Percentiles rank a stretch among this genome's conserved stretches.
phyloP scores from a whole-genome alignment of 23 red algal species.

The Gracilariopsis chorda region DNA sequence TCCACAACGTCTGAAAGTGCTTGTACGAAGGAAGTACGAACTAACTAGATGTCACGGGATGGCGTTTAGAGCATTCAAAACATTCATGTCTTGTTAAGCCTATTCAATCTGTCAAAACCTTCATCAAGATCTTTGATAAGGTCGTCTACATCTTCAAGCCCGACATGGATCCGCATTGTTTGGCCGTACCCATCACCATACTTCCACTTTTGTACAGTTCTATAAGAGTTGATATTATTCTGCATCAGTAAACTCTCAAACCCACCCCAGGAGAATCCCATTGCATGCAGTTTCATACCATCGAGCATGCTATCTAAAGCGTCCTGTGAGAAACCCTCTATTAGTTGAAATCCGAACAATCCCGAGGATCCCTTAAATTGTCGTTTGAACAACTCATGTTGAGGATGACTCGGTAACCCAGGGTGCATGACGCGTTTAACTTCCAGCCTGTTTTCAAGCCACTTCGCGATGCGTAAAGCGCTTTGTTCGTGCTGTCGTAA shows the following conservation, averaged over 20 bases:
- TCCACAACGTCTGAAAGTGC: no score
- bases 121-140: slow-evolving; percentile 81
- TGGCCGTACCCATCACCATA: slow-evolving; percentile 81
- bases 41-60: no score
- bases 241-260: slow-evolving; percentile 90
- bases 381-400: slow-evolving; percentile 90
- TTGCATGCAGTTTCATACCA: slow-evolving; percentile 73
- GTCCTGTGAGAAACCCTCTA: slow-evolving; percentile 58
- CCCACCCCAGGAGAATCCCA: slow-evolving; percentile 96
- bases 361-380: slow-evolving; percentile 88
- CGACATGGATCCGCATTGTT: slow-evolving; percentile 85
- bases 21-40: no score
- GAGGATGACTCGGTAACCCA: slow-evolving; percentile 83
- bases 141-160: slow-evolving; percentile 84
- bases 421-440: slow-evolving; percentile 93
- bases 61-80: background rate
- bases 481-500: slow-evolving; percentile 84
- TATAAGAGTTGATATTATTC: slow-evolving; percentile 78
- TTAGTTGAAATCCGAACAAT: slow-evolving; percentile 90
- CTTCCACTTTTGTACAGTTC: slow-evolving; percentile 72
- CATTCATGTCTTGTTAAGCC: background rate
- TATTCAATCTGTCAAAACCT: slow-evolving; percentile 76
- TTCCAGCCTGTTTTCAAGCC: slow-evolving; percentile 86
- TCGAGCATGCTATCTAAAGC: slow-evolving; percentile 89
- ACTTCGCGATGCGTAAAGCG: slow-evolving; percentile 65